phyloP scores from a whole-genome alignment of 257 asterid genomes.

The Solanum okadae region DNA sequence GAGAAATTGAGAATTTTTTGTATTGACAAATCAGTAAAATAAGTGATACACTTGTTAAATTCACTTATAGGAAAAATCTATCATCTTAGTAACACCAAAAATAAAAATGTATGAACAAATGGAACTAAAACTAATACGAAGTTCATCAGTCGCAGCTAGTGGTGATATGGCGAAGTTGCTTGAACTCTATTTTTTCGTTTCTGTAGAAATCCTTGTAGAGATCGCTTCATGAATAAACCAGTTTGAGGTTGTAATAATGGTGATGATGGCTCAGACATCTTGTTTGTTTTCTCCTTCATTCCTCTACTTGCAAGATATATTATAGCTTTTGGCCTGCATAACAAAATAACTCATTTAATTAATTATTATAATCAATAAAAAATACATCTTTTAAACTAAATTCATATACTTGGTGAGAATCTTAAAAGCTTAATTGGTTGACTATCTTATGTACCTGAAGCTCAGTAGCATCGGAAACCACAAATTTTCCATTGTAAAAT shows the following conservation, averaged over 20 bases:
- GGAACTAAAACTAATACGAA: not conserved
- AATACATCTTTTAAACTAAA: not conserved
- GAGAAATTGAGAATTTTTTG: not conserved
- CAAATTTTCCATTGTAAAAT: conserved; percentile 42
- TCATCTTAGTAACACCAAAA: not conserved
- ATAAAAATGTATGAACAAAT: not conserved
- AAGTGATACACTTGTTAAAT: not conserved
- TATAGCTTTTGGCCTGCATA: conserved; percentile 9
- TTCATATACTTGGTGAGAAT: not conserved
- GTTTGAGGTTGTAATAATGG: not conserved
- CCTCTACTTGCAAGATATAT: conserved; percentile 17
- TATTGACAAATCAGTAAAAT: not conserved
- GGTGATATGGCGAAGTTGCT: conserved; percentile 11
- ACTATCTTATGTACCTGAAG: conserved; percentile 1
- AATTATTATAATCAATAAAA: too few species aligned
- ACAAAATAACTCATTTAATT: not conserved
- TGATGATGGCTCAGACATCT: not conserved
- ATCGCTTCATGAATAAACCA: conserved; percentile 4
- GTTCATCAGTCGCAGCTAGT: not conserved
- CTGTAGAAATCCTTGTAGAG: conserved; percentile 20
- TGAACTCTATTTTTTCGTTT: conserved; percentile 17
- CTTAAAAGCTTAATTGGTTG: too few species aligned
- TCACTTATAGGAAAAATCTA: not conserved
- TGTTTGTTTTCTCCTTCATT: not conserved
- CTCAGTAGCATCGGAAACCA: conserved; percentile 44